Evolutionary conservation across 768 basidiomycete genomes (phyloP), one percentile per base, ranked within the genome.

Genomic region (Chiua virens): DNA sequence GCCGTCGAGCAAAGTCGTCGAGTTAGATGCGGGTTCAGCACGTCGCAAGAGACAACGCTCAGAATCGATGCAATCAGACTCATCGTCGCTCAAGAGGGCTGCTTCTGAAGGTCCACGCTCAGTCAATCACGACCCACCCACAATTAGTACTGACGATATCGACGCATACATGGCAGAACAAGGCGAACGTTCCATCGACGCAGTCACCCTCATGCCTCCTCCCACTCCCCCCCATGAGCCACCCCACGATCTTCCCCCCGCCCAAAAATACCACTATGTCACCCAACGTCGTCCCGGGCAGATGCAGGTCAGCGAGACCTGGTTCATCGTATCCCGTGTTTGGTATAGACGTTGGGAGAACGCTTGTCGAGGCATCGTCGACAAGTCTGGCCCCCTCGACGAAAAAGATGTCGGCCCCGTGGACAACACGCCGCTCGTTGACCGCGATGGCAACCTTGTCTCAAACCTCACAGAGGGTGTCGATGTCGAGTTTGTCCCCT

Each of bases 291-390:
- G 79, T 58, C 62, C 59, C 36, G 66, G 61, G 40, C 70, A 74
- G 37, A 81, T 92, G 78, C 71, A 75, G 27, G 70, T 76, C 8
- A 87, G 87, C 40, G 82, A 92, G 45, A 83, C 76, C 9, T 94
- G 92, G 92, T 92, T 82, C 70, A 71, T 95, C 43, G 75, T 95
- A 25, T 77, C 85, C 20, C 69, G 79, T 43, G 59, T 61, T 20
- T 96, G 92, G 92, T 89, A 79, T 73, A 79, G 79, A 51, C 80
- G 82, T 30, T 95, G 89, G 86, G 70, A 77, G 54, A 81, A 80
- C 59, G 90, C 89, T 11, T 86, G 86, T 62, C 77, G 80, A 0
- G 88, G 87, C 25, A 70, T 82, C 55, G 63, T 75, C 23, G 86
- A 87, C 75, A 91, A 89, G 70, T 77, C 85, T 60, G 87, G 83